These are phyloP conservation scores for Aspergillus viridinutans DNA, from an alignment of 2,329 filamentous ascomycete species.

Conservation along the genomic window DNA sequence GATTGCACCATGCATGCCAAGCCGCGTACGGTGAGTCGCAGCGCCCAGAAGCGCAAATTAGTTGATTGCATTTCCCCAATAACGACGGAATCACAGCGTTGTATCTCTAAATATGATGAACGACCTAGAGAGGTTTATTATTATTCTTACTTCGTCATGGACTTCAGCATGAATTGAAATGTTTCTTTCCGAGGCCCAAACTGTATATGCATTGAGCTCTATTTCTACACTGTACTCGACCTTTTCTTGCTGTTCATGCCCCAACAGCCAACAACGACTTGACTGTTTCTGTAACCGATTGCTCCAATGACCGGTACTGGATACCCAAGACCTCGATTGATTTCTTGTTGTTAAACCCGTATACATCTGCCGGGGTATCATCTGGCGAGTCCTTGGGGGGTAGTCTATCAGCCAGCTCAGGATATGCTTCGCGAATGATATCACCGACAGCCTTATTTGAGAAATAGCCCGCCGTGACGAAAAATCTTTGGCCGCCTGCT, in stretches of 20 bases:
- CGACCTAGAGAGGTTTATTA: not conserved
- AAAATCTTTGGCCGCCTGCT: constrained; percentile 45
- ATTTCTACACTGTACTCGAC: not conserved
- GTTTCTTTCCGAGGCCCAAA: not conserved
- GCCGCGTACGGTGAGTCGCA: constrained; percentile 22
- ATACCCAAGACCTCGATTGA: constrained; percentile 41
- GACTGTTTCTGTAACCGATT: constrained; percentile 37
- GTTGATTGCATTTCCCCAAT: not conserved
- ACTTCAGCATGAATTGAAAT: too few relatives aligned
- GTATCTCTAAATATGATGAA: not conserved
- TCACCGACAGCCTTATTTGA: constrained; percentile 42
- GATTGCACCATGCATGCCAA: constrained; percentile 22
- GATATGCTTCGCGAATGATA: constrained; percentile 40
- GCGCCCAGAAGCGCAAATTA: constrained; percentile 16
- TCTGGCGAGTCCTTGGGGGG: constrained; percentile 32
- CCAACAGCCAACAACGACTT: constrained; percentile 32
- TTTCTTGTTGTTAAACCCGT: constrained; percentile 36
- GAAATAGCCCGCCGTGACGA: constrained; percentile 39
- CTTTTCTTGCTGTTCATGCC: constrained; percentile 14
- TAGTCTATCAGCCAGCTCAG: constrained; percentile 39
- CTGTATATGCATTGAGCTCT: not conserved
- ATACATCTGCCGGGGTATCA: constrained; percentile 28
- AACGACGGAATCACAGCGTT: not conserved
- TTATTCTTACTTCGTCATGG: too few relatives aligned
- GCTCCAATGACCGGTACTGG: constrained; percentile 36